A percentile compares a stretch with the other conserved stretches of the same genome.
Conservation (phyloP, 768 basidiomycete species). For the Xanthoconium purpureum region DNA sequence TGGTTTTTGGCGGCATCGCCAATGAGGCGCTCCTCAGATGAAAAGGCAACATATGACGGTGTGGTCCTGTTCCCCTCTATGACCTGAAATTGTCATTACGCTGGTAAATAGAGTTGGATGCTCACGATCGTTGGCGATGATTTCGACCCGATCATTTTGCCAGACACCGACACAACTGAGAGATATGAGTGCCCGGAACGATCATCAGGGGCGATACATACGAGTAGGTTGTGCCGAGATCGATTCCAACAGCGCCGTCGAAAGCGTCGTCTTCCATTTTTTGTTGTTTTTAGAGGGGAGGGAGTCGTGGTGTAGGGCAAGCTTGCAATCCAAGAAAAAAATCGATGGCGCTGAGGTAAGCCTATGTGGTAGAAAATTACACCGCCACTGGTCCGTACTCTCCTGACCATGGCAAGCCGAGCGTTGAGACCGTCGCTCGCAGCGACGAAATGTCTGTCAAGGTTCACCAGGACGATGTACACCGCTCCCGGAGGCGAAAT, state of each 20-base stretch:
- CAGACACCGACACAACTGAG: slow-evolving; percentile 95
- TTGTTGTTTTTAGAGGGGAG: slow-evolving; percentile 35
- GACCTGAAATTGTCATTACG: background rate
- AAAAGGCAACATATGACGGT: slow-evolving; percentile 99
- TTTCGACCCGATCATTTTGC: slow-evolving; percentile 99
- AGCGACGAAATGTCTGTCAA: slow-evolving; percentile 23
- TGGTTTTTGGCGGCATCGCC: slow-evolving; percentile 99
- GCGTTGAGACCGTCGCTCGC: slow-evolving; percentile 22
- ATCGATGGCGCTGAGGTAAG: slow-evolving; percentile 57
- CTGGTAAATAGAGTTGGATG: slow-evolving; percentile 13
- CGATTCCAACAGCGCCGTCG: slow-evolving; percentile 96
- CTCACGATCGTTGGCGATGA: slow-evolving; percentile 96
- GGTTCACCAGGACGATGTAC: slow-evolving; percentile 27
- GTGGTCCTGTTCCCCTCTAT: slow-evolving; percentile 98
- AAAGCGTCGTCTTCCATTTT: slow-evolving; percentile 84
- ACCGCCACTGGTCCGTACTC: slow-evolving; percentile 27
- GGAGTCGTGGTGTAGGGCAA: slow-evolving; percentile 34
- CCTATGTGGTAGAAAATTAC: slow-evolving; percentile 28
- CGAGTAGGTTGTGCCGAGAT: slow-evolving; percentile 98
- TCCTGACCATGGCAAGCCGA: slow-evolving; percentile 26
- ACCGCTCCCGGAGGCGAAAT: slow-evolving; percentile 28
- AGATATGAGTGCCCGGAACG: slow-evolving; percentile 22
- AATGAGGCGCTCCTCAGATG: slow-evolving; percentile 92
- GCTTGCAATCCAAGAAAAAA: slow-evolving; percentile 27
- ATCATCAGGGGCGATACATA: slow-evolving; percentile 38